Percentiles rank a stretch among this genome's conserved stretches.
These are phyloP conservation scores for Oleoguttula mirabilis DNA, from an alignment of 495 filamentous ascomycete genomes.

Conservation along the genomic window DNA sequence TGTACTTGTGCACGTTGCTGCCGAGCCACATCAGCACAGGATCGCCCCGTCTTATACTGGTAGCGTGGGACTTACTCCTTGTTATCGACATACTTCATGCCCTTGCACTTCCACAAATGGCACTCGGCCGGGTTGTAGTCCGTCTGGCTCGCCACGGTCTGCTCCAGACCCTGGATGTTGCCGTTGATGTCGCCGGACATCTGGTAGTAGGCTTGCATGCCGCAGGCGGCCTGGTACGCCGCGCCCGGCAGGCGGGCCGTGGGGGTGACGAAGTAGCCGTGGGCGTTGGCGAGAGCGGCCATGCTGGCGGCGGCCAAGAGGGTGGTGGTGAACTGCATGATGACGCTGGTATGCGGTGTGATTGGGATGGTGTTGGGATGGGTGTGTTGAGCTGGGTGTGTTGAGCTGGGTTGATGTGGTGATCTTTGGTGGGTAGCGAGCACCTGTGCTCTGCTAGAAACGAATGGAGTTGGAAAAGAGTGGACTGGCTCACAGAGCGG, in stretches of 20 bases:
- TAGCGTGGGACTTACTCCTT: slow-evolving; percentile 27
- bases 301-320: slow-evolving; percentile 35
- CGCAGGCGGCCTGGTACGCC: slow-evolving; percentile 49
- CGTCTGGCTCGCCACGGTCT: slow-evolving; percentile 40
- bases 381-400: neutral
- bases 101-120: slow-evolving; percentile 60
- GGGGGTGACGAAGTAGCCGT: slow-evolving; percentile 52
- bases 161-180: slow-evolving; percentile 55
- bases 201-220: slow-evolving; percentile 47
- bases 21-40: no score
- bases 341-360: no score
- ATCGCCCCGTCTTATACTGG: no score
- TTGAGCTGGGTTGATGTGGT: neutral
- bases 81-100: slow-evolving; percentile 62
- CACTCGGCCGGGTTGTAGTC: slow-evolving; percentile 49
- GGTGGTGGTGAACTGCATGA: slow-evolving; percentile 1
- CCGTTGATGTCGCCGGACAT: slow-evolving; percentile 52
- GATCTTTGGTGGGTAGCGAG: no score
- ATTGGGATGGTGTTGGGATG: neutral
- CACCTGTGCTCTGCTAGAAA: neutral
- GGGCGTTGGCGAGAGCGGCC: slow-evolving; percentile 42
- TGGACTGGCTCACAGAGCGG: neutral
- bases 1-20: slow-evolving; percentile 47
- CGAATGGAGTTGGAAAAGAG: neutral
- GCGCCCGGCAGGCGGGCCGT: slow-evolving; percentile 47